Base-by-base conservation (phyloP, 257 asterid genomes). In the Gentiana dahurica region DNA sequence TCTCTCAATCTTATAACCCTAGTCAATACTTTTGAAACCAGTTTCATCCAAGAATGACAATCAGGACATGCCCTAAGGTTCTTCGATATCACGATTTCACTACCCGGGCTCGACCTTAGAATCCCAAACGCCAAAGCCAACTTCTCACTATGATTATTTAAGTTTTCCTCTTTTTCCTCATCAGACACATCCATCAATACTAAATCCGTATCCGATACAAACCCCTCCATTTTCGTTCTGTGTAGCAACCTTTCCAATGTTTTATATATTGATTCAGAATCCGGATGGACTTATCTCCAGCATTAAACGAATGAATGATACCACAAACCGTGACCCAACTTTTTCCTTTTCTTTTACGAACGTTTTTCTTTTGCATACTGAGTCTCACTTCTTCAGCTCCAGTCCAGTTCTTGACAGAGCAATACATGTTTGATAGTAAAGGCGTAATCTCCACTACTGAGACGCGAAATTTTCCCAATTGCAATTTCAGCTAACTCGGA, bases 161-260 rank as follows among this genome's bases (percentile, higher is more conserved):
- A 74, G 59, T 81, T 83, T 59, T 81, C 90, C 70, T 74, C 95
- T 77, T 83, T 88, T 71, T 88, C 95, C 72, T 85, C 95, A 64
- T 85, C 91, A 2, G 89, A 77, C 61, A 85, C 72, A 67, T 88
- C 95, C 91, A 88, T 85, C 79, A 85, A 73, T 62, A 88, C 97
- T 58, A 81, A 57, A 36, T 83, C 87, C 0, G 66, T 58, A 8
- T 43, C 68, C 11, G 77, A 63, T 41, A 64, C 48, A 71, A 79
- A 79, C 37, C 97, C 97, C 74, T 74, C 82, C 75, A 61, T 74
- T 73, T 68, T 82, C 35, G 82, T 64, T 46, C 75, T 77, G 9
- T 44, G 62, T 12, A 78, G 69, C 75, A 88, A 72, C 55, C 69
- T 68, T 45, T 77, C 77, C 71, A 85, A 75, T n/a, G 81, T 43